These are phyloP conservation scores for Amanita phalloides DNA, from an alignment of 768 basidiomycete species.

Conservation along the genomic window DNA sequence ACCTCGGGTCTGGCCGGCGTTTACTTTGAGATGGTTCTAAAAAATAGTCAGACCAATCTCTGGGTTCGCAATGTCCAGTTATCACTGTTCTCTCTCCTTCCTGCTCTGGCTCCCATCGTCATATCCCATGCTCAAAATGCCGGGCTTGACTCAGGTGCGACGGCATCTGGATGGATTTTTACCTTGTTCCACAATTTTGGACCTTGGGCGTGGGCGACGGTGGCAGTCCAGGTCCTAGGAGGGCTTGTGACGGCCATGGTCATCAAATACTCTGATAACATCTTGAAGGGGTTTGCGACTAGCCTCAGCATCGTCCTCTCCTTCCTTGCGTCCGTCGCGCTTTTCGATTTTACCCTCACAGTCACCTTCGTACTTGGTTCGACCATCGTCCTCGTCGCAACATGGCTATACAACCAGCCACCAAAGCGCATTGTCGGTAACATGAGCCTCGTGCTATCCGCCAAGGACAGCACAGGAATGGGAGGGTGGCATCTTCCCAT, in stretches of 20 bases:
- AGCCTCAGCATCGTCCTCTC: conserved; percentile 90
- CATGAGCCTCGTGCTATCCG: not conserved
- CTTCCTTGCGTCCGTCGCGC: conserved; percentile 82
- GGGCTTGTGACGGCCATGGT: conserved; percentile 89
- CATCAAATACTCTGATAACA: conserved; percentile 91
- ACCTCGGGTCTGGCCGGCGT: conserved; percentile 95
- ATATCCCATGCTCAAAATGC: conserved; percentile 27
- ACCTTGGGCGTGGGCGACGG: conserved; percentile 86
- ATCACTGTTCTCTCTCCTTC: conserved; percentile 87
- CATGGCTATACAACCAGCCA: conserved; percentile 86
- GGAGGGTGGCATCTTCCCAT: conserved; percentile 4
- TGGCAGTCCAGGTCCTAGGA: conserved; percentile 81
- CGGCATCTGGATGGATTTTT: conserved; percentile 24
- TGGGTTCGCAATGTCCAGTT: conserved; percentile 98
- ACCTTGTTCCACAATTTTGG: conserved; percentile 80
- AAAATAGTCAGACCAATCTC: conserved; percentile 79
- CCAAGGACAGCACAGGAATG: conserved; percentile 2
- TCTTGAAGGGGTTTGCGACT: conserved; percentile 91
- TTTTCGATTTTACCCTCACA: conserved; percentile 86
- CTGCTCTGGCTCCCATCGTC: conserved; percentile 72
- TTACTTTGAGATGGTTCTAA: conserved; percentile 97
- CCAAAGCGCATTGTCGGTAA: conserved; percentile 15
- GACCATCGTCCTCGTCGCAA: conserved; percentile 73
- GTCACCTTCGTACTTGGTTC: conserved; percentile 81
- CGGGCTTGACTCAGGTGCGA: not conserved